Evolutionary conservation across 352 stramenopile species (phyloP), one percentile per base, ranked within the genome.

Genomic region (Pythium periplocum): DNA sequence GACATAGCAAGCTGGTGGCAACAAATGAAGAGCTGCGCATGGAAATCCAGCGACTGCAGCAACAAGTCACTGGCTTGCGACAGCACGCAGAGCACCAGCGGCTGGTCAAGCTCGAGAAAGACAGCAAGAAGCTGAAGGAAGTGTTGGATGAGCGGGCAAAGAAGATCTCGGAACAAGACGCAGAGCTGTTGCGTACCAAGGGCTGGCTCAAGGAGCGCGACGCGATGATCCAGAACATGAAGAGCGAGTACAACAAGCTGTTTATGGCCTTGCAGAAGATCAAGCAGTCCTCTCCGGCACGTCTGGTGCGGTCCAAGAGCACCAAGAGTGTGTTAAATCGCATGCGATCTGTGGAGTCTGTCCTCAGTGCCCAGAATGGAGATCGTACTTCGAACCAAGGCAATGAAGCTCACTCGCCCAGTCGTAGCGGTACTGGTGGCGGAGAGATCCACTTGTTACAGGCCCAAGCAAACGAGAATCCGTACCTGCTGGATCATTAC

Each of bases 191-290:
- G 38, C 72, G 78, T 9, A 80, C 66, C 3, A 72, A 76, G 42
- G 70, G 62, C 2, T 41, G 53, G 2, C 45, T 87, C 8, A 87
- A 85, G 55, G 75, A 86, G 53, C 70, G 73, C 10, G 75, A 85
- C 8, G 40, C 40, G 6, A 52, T 68, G n/a, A 68, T 85, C 32
- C 61, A 73, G 10, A 62, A 69, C 31, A 90, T 86, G 79, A 83
- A 78, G 37, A 66, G 79, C 40, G 81, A 92, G 54, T 92, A 92
- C 59, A 74, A 78, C 49, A 85, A 75, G 38, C 50, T 92, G 9
- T 92, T 92, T 42, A 57, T 57, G 12, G 73, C 71, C 33, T 57
- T 92, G 10, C 81, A 90, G 40, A 86, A 83, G 64, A 62, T 77
- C 59, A 89, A 87, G 59, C 68, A 71, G 26, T 42, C 49, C 6